Percentiles rank a stretch among this genome's conserved stretches.
phyloP scores from a whole-genome alignment of 768 basidiomycete genomes.

The Tylopilus rubrobrunneus region DNA sequence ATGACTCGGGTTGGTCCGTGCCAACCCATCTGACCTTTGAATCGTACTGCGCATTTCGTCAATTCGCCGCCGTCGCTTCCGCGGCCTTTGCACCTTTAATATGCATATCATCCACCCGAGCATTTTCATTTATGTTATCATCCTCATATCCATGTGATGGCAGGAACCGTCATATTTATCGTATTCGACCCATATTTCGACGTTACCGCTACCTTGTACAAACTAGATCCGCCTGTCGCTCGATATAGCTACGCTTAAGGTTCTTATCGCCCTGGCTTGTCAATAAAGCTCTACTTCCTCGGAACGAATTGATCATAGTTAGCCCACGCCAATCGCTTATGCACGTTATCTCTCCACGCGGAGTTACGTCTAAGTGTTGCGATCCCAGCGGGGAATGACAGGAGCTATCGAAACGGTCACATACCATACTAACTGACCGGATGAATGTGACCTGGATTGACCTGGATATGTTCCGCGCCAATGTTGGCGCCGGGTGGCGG shows the following conservation, averaged over 20 bases:
- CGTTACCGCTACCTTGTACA: neutral
- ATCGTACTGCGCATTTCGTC: neutral
- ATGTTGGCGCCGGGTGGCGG: neutral
- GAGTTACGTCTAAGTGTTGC: neutral
- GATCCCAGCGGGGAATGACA: conserved; percentile 1
- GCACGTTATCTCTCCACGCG: neutral
- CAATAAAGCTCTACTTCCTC: neutral
- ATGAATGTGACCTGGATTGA: neutral
- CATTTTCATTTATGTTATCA: conserved; percentile 9
- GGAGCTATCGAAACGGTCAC: neutral
- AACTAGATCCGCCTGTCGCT: neutral
- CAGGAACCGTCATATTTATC: neutral
- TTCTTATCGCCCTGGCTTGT: neutral
- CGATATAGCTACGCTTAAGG: neutral
- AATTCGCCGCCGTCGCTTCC: conserved; percentile 1
- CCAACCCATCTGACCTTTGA: neutral
- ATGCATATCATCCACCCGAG: conserved; percentile 7
- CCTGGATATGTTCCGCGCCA: conserved; percentile 7
- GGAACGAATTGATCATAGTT: neutral
- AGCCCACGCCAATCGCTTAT: neutral
- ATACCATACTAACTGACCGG: neutral
- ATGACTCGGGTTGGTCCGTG: neutral
- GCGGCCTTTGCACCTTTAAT: conserved; percentile 1
- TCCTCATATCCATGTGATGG: conserved; percentile 1
- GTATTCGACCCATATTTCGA: neutral